phyloP scores from a whole-genome alignment of 1,139 yeast species.

The Yamadazyma triangularis region DNA sequence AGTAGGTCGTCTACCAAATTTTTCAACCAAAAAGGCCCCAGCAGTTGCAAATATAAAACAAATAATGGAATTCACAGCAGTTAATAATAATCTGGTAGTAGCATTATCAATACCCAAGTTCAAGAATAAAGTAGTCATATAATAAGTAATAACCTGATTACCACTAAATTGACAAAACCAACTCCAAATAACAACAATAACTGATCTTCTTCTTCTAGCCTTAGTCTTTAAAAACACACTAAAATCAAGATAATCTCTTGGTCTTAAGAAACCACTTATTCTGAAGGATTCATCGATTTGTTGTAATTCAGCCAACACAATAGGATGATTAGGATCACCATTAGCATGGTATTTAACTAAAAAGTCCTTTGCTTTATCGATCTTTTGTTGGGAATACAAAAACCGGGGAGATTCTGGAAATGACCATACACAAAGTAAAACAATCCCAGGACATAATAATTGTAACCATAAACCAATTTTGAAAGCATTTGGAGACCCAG shows the following conservation, averaged over 20 bases:
- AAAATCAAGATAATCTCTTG: slow-evolving; percentile 7
- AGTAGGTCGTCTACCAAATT: slow-evolving; percentile 15
- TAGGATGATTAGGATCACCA: slow-evolving; percentile 14
- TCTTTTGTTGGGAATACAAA: slow-evolving; percentile 34
- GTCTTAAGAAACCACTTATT: slow-evolving; percentile 2
- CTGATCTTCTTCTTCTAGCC: slow-evolving; percentile 1
- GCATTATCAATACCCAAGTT: slow-evolving; percentile 13
- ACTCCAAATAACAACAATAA: slow-evolving; percentile 8
- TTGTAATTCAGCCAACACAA: slow-evolving; percentile 16
- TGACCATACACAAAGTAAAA: slow-evolving; percentile 15
- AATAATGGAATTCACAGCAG: slow-evolving; percentile 14
- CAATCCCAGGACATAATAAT: slow-evolving; percentile 4
- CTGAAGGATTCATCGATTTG: slow-evolving; percentile 14
- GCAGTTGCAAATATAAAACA: slow-evolving; percentile 12
- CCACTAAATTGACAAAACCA: slow-evolving; percentile 16
- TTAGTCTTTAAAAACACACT: slow-evolving; percentile 3
- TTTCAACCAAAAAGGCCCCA: slow-evolving; percentile 15
- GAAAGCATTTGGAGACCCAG: slow-evolving; percentile 2
- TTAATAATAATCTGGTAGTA: slow-evolving; percentile 14
- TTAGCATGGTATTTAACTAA: slow-evolving; percentile 17
- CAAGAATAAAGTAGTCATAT: slow-evolving; percentile 15
- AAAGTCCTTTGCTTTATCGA: slow-evolving; percentile 31
- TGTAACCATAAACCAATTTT: slow-evolving; percentile 4
- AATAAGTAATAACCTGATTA: slow-evolving; percentile 16
- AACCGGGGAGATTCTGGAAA: slow-evolving; percentile 61